A percentile compares a stretch with the other conserved stretches of the same genome.
Evolutionary conservation across 306 rosid species (phyloP).

Genomic region (Prunus persica): DNA sequence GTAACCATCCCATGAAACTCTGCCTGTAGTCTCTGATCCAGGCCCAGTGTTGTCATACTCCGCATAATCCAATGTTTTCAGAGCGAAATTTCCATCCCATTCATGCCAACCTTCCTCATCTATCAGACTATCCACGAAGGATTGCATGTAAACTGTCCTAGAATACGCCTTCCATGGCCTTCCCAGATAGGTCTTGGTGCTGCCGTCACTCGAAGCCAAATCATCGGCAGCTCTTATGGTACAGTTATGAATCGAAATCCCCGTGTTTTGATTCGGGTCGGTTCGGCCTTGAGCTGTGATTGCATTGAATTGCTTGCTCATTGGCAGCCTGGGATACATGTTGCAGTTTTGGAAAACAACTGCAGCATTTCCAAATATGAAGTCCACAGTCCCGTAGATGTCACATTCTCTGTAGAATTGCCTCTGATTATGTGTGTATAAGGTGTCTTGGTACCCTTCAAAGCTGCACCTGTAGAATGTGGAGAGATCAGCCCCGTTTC

Average conservation of each 20-base stretch:
- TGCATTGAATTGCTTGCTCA: conserved; percentile 71
- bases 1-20: conserved; percentile 55
- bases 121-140: conserved; percentile 42
- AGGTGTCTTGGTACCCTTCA: conserved; percentile 66
- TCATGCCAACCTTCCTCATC: conserved; percentile 49
- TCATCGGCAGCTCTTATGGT: conserved; percentile 50
- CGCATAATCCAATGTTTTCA: conserved; percentile 58
- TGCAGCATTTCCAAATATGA: conserved; percentile 83
- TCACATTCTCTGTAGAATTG: conserved; percentile 68
- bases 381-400: conserved; percentile 67
- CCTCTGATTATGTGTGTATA: conserved; percentile 57
- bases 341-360: conserved; percentile 66
- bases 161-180: conserved; percentile 80
- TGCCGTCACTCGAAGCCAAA: conserved; percentile 22
- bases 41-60: conserved; percentile 56
- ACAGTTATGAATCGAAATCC: conserved; percentile 56
- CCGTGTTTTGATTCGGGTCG: conserved; percentile 66
- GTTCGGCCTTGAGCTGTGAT: conserved; percentile 77
- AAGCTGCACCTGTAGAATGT: conserved; percentile 60
- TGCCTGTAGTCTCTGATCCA: conserved; percentile 36
- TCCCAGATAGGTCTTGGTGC: conserved; percentile 46
- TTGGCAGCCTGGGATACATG: conserved; percentile 61
- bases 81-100: conserved; percentile 65
- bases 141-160: conserved; percentile 59
- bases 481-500: conserved; percentile 54